phyloP scores from a whole-genome alignment of 495 filamentous ascomycete species.

The Lepraria neglecta region DNA sequence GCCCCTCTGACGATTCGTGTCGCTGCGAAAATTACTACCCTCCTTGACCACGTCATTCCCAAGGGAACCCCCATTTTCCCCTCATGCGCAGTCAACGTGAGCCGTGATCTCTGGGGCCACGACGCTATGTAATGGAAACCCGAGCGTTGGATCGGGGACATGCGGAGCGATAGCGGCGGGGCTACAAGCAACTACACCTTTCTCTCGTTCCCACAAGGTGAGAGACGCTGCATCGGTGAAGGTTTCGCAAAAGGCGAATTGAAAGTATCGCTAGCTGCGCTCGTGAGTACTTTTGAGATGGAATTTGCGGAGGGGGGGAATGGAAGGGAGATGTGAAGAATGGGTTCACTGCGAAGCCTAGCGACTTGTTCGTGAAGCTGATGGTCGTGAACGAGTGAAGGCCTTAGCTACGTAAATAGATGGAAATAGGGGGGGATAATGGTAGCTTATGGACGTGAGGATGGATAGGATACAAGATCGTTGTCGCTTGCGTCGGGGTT shows the following conservation, averaged over 20 bases:
- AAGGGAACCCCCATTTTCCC: constrained; percentile 41
- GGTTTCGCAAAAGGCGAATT: constrained; percentile 43
- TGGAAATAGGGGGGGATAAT: too few relatives aligned
- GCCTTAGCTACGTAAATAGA: too few relatives aligned
- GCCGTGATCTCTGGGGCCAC: constrained; percentile 38
- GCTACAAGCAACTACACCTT: constrained; percentile 43
- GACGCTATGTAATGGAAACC: constrained; percentile 41
- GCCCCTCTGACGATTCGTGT: constrained; percentile 47
- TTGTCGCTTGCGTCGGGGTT: too few relatives aligned
- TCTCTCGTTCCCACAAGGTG: constrained; percentile 47
- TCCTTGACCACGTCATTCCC: constrained; percentile 41
- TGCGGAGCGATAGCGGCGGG: constrained; percentile 31
- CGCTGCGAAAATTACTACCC: constrained; percentile 40
- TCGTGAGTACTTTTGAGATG: constrained; percentile 6
- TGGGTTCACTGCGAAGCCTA: neutral
- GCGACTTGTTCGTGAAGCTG: neutral
- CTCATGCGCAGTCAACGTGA: constrained; percentile 41
- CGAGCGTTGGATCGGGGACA: constrained; percentile 40
- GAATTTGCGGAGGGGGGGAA: neutral
- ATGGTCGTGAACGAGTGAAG: neutral
- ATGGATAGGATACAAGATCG: too few relatives aligned
- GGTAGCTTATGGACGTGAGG: too few relatives aligned
- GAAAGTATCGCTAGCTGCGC: constrained; percentile 38
- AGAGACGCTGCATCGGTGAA: constrained; percentile 46
- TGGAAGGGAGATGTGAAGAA: neutral